These are phyloP conservation scores for Schwanniomyces polymorphus DNA, from an alignment of 805 yeast genomes.

Conservation along the genomic window DNA sequence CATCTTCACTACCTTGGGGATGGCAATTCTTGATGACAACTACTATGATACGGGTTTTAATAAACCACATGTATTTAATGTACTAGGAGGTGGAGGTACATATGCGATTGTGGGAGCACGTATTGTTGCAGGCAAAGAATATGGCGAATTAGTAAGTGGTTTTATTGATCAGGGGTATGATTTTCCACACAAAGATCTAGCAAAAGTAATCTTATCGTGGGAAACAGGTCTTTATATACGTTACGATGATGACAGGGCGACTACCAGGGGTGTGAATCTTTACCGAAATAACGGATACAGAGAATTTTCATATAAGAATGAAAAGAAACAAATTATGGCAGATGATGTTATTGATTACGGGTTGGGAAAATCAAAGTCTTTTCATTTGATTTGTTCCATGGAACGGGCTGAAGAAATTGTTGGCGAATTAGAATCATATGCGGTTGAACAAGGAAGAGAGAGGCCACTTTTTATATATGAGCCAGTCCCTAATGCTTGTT, in stretches of 20 bases:
- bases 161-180: conserved; percentile 81
- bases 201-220: conserved; percentile 56
- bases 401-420: conserved; percentile 54
- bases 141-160: conserved; percentile 51
- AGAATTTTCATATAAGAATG: conserved; percentile 58
- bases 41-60: conserved; percentile 46
- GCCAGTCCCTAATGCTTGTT: conserved; percentile 80
- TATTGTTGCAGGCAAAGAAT: conserved; percentile 41
- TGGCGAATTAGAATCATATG: conserved; percentile 24
- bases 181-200: conserved; percentile 57
- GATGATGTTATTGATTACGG: conserved; percentile 45
- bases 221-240: conserved; percentile 59
- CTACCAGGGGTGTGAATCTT: conserved; percentile 81
- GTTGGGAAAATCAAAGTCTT: conserved; percentile 39
- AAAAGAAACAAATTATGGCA: conserved; percentile 59
- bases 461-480: conserved; percentile 69
- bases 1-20: conserved; percentile 69
- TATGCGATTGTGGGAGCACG: conserved; percentile 77
- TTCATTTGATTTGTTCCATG: conserved; percentile 78
- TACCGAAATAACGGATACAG: conserved; percentile 62
- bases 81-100: conserved; percentile 91
- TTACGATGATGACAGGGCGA: conserved; percentile 49
- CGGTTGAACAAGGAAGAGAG: conserved; percentile 3
- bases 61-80: conserved; percentile 39
- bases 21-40: conserved; percentile 89